Evolutionary conservation across 2,329 filamentous ascomycete species (phyloP), one percentile per base, ranked within the genome.

Genomic region (Exophiala calicioides): DNA sequence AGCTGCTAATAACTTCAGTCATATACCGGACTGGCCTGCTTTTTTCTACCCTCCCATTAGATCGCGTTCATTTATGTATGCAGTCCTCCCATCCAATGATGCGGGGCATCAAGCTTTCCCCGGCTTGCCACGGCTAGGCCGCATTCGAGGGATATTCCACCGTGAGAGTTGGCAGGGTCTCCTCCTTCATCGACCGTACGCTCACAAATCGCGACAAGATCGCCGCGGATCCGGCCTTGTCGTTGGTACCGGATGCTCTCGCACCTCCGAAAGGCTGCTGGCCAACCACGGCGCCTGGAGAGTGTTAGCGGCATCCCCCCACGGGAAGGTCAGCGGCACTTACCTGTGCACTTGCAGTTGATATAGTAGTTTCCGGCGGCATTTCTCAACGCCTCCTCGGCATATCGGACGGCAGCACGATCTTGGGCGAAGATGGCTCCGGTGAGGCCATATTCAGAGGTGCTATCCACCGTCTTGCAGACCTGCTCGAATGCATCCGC

Each of bases 291-390:
- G 70, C 56, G 72, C 68, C 53, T 56, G 33, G 7, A 20, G 9
- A 10, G 10, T 9, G 38, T 51, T 36, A 52, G 43, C 20, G 12
- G 4, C 19, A 15, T n/a, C 3, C 30, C 21, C 12, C 26, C 19
- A 24, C 7, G 18, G 24, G 10, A 9, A 34, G 12, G 21, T 20
- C 18, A 18, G 21, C 31, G 8, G 21, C 13, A 47, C 51, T 71
- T 64, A 39, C 73, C 77, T 2, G 77, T 80, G 51, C 72, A 84
- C 78, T 90, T 90, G 74, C 84, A 86, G 72, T 90, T 91, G 69
- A 91, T 77, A 71, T 91, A 91, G 66, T 90, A 90, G 73, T 91
- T 91, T 31, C 87, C 87, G 0, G 87, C 86, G 0, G 84, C 73
- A 63, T 90, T 82, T 55, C 85, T 76, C 42, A 91, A 74, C 51